phyloP scores from a whole-genome alignment of 2,329 filamentous ascomycete species.

The Ampelomyces quisqualis region DNA sequence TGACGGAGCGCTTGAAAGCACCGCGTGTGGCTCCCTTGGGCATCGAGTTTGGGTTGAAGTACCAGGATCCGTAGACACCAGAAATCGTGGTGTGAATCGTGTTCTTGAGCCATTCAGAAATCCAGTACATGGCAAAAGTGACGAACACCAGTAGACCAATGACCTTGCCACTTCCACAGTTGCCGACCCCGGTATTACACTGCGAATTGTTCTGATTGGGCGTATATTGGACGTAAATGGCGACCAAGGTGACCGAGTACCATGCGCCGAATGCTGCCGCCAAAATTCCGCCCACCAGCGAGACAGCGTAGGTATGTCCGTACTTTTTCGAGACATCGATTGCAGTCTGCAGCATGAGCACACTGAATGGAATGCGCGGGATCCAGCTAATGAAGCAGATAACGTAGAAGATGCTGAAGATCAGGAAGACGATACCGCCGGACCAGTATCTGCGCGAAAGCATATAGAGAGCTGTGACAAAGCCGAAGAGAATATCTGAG shows the following conservation, averaged over 20 bases:
- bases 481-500: constrained; percentile 68
- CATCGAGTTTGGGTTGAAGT: constrained; percentile 71
- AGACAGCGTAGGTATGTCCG: constrained; percentile 85
- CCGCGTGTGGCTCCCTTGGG: constrained; percentile 78
- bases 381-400: constrained; percentile 82
- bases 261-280: constrained; percentile 77
- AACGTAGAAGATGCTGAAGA: constrained; percentile 78
- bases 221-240: constrained; percentile 81
- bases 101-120: constrained; percentile 91
- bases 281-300: constrained; percentile 75
- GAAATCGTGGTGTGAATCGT: constrained; percentile 85
- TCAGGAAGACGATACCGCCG: constrained; percentile 81
- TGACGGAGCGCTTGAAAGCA: constrained; percentile 77
- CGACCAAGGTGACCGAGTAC: constrained; percentile 83
- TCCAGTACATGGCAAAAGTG: constrained; percentile 92
- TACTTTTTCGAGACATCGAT: constrained; percentile 82
- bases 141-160: constrained; percentile 83
- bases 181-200: constrained; percentile 56
- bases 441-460: constrained; percentile 74
- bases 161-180: constrained; percentile 73
- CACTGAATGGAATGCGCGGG: constrained; percentile 86
- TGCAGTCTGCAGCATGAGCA: constrained; percentile 81
- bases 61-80: constrained; percentile 91
- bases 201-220: constrained; percentile 60
- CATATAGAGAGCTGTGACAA: constrained; percentile 88